phyloP scores from a whole-genome alignment of 306 rosid genomes.

The Medicago truncatula region DNA sequence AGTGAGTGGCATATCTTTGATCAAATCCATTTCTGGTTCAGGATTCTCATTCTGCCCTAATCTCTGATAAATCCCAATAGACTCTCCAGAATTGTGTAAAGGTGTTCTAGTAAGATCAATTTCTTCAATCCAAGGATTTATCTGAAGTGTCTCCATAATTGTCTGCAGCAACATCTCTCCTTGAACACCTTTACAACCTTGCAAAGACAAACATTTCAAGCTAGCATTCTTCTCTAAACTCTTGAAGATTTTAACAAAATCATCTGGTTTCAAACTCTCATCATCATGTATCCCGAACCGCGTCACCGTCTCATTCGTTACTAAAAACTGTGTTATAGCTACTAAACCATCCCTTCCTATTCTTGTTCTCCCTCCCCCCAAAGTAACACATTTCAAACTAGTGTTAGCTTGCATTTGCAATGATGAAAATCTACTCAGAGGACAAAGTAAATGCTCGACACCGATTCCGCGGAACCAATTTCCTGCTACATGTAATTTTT shows the following conservation, averaged over 20 bases:
- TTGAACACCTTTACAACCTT: conserved; percentile 81
- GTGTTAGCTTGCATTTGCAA: conserved; percentile 86
- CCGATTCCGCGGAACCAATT: conserved; percentile 75
- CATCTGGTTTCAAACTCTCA: conserved; percentile 74
- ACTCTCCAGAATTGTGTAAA: conserved; percentile 71
- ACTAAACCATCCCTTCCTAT: conserved; percentile 84
- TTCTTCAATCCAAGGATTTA: conserved; percentile 96
- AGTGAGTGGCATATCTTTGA: conserved; percentile 85
- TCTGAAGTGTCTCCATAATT: conserved; percentile 78
- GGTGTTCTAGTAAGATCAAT: conserved; percentile 89
- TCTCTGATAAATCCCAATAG: conserved; percentile 68
- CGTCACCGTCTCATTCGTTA: conserved; percentile 71
- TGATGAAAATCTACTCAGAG: conserved; percentile 84
- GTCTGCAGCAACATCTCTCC: conserved; percentile 75
- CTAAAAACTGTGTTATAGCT: conserved; percentile 67
- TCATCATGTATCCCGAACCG: conserved; percentile 77
- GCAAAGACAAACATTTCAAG: conserved; percentile 71
- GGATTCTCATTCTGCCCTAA: conserved; percentile 85
- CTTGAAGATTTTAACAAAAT: conserved; percentile 72
- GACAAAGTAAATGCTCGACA: conserved; percentile 86
- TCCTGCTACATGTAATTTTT: conserved; percentile 70
- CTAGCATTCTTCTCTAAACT: conserved; percentile 86
- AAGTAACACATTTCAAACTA: conserved; percentile 65
- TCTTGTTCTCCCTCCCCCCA: conserved; percentile 84
- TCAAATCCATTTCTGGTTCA: conserved; percentile 83